Conservation (phyloP, 1,284 basidiomycete species). For the Puccinia triticina region DNA sequence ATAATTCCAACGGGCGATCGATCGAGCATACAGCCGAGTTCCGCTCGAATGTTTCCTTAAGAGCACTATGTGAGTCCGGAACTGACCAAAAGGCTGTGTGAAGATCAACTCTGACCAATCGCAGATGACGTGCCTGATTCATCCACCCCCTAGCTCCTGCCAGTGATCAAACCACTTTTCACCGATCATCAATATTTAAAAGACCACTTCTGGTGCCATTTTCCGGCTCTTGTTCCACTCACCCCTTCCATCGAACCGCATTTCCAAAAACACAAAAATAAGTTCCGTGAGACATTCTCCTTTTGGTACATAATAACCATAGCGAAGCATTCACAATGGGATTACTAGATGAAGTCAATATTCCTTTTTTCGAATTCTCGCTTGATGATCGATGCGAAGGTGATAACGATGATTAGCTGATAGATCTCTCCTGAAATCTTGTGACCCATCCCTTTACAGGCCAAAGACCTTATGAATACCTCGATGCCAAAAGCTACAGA, state of each 20-base stretch:
- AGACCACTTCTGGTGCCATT: too few relatives aligned
- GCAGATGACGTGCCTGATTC: too few relatives aligned
- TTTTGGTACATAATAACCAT: neutral
- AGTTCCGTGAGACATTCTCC: neutral
- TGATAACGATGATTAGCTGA: neutral
- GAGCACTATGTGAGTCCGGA: too few relatives aligned
- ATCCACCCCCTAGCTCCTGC: too few relatives aligned
- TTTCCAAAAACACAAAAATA: neutral
- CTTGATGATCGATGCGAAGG: neutral
- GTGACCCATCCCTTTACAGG: neutral
- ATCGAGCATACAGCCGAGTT: too few relatives aligned
- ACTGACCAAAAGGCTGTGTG: too few relatives aligned
- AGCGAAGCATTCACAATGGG: neutral
- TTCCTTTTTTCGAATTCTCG: neutral
- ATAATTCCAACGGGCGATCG: too few relatives aligned
- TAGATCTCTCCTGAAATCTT: neutral
- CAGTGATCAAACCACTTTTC: too few relatives aligned
- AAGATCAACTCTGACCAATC: too few relatives aligned
- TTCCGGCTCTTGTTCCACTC: too few relatives aligned
- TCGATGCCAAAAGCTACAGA: neutral
- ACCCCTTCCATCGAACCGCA: neutral
- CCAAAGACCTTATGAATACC: slow-evolving; percentile 9
- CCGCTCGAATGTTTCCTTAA: too few relatives aligned
- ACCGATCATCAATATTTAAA: too few relatives aligned
- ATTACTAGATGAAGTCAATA: slow-evolving; percentile 28